Evolutionary conservation across 1,139 yeast genomes (phyloP), one percentile per base, ranked within the genome.

Genomic region (Protomyces pachydermus): DNA sequence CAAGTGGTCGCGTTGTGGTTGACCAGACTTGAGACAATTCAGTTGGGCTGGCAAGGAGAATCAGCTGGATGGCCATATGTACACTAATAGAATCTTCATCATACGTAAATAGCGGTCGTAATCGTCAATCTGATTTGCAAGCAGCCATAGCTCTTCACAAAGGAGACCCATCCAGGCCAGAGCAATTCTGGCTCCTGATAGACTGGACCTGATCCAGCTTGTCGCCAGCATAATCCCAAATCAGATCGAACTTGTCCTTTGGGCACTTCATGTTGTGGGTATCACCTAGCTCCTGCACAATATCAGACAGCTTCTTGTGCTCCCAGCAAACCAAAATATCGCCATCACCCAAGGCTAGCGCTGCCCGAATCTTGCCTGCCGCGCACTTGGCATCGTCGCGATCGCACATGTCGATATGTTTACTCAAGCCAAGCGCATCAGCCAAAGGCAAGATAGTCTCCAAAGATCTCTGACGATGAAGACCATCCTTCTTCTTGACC

Each of bases 301-400:
- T 35, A n/a, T 57, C 39, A 38, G 61, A 20, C 25, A 57, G 32
- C 20, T 6, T 28, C 25, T 57, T 48, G 50, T 57, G 61, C 32
- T 57, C 61, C 61, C 61, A 57, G 25, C 61, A 57, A 12, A 57
- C 25, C 48, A 57, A 23, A 20, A 57, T 38, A 50, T 57, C 39
- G 50, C 61, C 61, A 18, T 42, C 48, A 18, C 23, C 12, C 16
- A 12, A 3, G 5, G 42, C 42, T 4, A 37, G 42, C 9, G 42
- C 42, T 14, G 42, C 42, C 14, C 9, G 9, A 4, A 37, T n/a
- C 42, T 37, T 37, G 16, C 5, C 16, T 37, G 42, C 42, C 14
- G 16, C 16, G 9, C 42, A 37, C 42, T 3, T 9, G 5, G 42
- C 42, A 9, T 57, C 61, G 38, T 48, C 55, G 14, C 55, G 46